Base-by-base conservation (phyloP, 1,284 basidiomycete genomes). In the Gomphus sp. region DNA sequence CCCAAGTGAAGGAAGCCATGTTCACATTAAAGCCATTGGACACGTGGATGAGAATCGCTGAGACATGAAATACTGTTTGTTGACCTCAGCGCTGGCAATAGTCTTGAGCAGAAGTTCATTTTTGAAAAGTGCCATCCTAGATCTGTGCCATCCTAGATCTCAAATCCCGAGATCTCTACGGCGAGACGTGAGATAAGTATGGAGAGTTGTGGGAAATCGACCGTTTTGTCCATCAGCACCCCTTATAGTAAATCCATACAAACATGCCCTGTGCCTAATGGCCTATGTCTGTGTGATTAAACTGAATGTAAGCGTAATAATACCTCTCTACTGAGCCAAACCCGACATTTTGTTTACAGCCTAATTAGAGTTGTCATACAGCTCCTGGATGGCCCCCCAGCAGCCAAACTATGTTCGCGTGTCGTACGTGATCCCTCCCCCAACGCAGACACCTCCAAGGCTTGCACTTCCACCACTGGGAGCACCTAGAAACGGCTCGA, bases 341-440 rank as follows among this genome's bases (percentile, higher is more conserved):
- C 3, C 2, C 9, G 9, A 4, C 10, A 12, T 33, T 16, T 48
- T 14, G 47, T 25, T 48, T 8, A 43, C 41, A 18, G 14, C 47
- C 2, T 25, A 18, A 14, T 50, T 33, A 34, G 31, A 33, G 49
- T 34, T n/a, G 28, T 34, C 16, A 25, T 50, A n/a, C 33, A 33
- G 31, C 48, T 16, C 47, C 31, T 50, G 49, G 49, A 57, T 57
- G 55, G 55, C 55, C n/a, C 55, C 55, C 36, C 55, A 49, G 45
- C 55, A 28, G 39, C 39, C 68, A 75, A 50, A 31, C 11, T 53
- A 58, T 41, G 52, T 18, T 59, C 78, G 92, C 65, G 82, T 96
- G 25, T 93, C 92, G 53, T 96, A 94, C 71, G 84, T 93, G 61
- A 83, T 96, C 49, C 91, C 92, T 0, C 75, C 87, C 0, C 87